Conservation (phyloP, 352 stramenopile species). For the Thalassiosira mediterranea region DNA sequence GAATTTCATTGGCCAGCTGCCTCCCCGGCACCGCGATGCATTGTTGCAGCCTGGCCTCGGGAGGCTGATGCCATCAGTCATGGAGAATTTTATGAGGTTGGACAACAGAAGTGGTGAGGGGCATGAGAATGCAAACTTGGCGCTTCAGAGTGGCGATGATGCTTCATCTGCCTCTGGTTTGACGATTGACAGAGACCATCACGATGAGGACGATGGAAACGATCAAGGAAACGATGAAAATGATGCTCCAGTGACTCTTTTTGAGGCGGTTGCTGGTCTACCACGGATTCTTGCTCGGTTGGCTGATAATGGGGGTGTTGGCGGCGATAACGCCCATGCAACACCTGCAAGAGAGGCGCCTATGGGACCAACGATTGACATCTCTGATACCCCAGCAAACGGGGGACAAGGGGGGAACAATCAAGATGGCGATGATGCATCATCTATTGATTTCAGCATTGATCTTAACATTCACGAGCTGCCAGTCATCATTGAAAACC, state of each 20-base stretch:
- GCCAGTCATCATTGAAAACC: not conserved
- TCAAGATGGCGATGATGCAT: constrained; percentile 27
- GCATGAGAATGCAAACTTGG: not conserved
- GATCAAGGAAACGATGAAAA: too few species aligned
- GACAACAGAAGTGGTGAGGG: constrained; percentile 5
- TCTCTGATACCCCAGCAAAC: too few species aligned
- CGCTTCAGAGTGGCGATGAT: constrained; percentile 28
- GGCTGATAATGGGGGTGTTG: not conserved
- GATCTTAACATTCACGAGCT: constrained; percentile 13
- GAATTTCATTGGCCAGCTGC: constrained; percentile 64
- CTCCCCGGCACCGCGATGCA: constrained; percentile 53
- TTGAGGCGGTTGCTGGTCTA: constrained; percentile 46
- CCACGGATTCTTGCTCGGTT: constrained; percentile 22
- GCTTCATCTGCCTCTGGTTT: constrained; percentile 38
- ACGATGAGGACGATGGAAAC: constrained; percentile 1
- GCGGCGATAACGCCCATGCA: not conserved
- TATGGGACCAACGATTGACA: too few species aligned
- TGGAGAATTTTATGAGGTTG: constrained; percentile 43
- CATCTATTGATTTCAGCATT: constrained; percentile 22
- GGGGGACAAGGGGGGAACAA: not conserved
- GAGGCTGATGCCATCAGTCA: constrained; percentile 43
- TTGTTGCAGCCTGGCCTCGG: constrained; percentile 62
- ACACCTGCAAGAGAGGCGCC: not conserved
- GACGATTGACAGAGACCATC: constrained; percentile 38
- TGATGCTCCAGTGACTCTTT: constrained; percentile 39